These are phyloP conservation scores for Dactylellina sp. DNA, from an alignment of 2,329 filamentous ascomycete species.

Conservation along the genomic window DNA sequence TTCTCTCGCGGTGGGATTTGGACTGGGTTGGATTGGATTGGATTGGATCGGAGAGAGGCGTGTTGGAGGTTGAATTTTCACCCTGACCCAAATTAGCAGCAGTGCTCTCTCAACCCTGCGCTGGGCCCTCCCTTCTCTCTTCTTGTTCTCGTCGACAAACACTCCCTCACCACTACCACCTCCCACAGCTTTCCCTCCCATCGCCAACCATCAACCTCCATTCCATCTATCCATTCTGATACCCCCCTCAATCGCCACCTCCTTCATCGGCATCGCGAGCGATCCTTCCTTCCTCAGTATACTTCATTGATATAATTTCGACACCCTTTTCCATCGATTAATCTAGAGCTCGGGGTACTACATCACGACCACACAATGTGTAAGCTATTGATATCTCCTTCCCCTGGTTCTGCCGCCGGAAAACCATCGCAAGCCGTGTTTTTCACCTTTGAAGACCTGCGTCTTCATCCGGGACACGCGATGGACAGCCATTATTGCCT, in stretches of 20 bases:
- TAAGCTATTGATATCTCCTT: slow-evolving; percentile 36
- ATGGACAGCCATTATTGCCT: slow-evolving; percentile 11
- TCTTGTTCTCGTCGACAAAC: slow-evolving; percentile 37
- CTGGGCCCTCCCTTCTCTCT: slow-evolving; percentile 15
- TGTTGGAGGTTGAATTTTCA: slow-evolving; percentile 21
- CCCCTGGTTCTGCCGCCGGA: slow-evolving; percentile 29
- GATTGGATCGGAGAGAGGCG: too few relatives aligned
- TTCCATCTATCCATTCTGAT: slow-evolving; percentile 21
- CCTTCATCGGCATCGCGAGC: slow-evolving; percentile 41
- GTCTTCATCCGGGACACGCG: slow-evolving; percentile 36
- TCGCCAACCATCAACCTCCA: slow-evolving; percentile 32
- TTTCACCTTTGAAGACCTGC: slow-evolving; percentile 11
- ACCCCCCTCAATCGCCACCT: slow-evolving; percentile 23
- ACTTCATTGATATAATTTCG: slow-evolving; percentile 13
- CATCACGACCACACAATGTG: slow-evolving; percentile 47
- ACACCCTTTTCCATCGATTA: slow-evolving; percentile 5
- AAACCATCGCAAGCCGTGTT: slow-evolving; percentile 40
- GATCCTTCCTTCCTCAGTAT: slow-evolving; percentile 27
- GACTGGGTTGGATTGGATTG: too few relatives aligned
- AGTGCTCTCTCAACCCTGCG: neutral
- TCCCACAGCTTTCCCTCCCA: slow-evolving; percentile 32
- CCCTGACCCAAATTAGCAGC: slow-evolving; percentile 54
- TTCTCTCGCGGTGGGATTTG: too few relatives aligned
- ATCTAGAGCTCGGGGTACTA: slow-evolving; percentile 41
- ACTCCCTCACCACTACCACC: slow-evolving; percentile 1